Evolutionary conservation across 2,329 filamentous ascomycete species (phyloP).

Genomic region (Bipolaris sorokiniana): DNA sequence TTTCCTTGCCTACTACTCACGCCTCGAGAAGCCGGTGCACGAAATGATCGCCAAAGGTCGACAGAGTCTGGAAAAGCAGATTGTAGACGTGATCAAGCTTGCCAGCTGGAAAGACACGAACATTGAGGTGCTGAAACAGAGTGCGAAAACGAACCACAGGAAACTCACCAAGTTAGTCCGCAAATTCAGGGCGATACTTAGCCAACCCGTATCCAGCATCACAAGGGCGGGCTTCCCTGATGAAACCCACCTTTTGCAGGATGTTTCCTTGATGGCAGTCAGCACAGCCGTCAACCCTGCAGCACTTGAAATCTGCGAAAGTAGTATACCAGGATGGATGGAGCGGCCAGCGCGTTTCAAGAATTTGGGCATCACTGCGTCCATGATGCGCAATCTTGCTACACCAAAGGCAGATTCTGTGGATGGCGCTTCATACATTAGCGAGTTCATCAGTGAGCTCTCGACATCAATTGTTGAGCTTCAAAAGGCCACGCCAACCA

Average conservation of each 20-base stretch:
- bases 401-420: conserved; percentile 59
- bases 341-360: conserved; percentile 68
- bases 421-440: conserved; percentile 65
- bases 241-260: conserved; percentile 18
- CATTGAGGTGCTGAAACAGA: conserved; percentile 85
- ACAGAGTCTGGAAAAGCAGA: conserved; percentile 80
- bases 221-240: conserved; percentile 44
- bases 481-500: conserved; percentile 79
- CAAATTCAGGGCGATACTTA: conserved; percentile 83
- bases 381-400: conserved; percentile 74
- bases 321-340: conserved; percentile 39
- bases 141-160: conserved; percentile 85
- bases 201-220: conserved; percentile 73
- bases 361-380: conserved; percentile 71
- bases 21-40: conserved; percentile 70
- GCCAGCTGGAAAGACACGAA: conserved; percentile 99
- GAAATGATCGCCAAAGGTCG: conserved; percentile 73
- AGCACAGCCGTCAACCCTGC: conserved; percentile 19
- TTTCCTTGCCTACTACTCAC: conserved; percentile 75
- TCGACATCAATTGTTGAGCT: conserved; percentile 73
- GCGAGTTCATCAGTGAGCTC: conserved; percentile 72
- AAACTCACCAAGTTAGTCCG: conserved; percentile 90
- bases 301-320: conserved; percentile 31
- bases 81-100: conserved; percentile 90
- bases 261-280: conserved; percentile 20